Percentiles rank a stretch among this genome's conserved stretches.
phyloP scores from a whole-genome alignment of 306 rosid genomes.

The Carpinus fangiana region DNA sequence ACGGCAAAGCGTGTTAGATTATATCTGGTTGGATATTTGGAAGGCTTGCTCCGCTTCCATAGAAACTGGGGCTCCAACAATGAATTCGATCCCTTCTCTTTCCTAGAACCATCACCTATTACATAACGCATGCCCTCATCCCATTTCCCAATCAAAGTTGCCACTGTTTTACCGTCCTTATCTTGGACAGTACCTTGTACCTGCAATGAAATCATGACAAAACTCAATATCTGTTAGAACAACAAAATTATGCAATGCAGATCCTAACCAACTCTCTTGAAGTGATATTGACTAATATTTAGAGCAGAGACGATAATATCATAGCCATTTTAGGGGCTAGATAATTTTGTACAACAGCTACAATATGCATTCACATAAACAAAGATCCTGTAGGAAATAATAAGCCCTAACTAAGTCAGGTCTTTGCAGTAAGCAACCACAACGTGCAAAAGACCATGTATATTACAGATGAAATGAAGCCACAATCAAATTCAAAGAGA shows the following conservation, averaged over 20 bases:
- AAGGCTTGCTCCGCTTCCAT: conserved; percentile 64
- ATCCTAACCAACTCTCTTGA: not conserved
- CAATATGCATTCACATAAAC: not conserved
- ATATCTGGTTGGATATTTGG: conserved; percentile 66
- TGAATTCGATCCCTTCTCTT: conserved; percentile 60
- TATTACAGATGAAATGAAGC: not conserved
- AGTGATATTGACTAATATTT: not conserved
- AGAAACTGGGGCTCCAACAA: conserved; percentile 56
- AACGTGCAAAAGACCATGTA: not conserved
- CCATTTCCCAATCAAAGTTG: conserved; percentile 89
- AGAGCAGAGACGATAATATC: too few relatives aligned
- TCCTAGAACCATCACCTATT: conserved; percentile 59
- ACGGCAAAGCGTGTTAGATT: conserved; percentile 77
- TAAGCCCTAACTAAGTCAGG: not conserved
- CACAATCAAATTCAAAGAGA: not conserved
- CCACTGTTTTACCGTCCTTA: conserved; percentile 66
- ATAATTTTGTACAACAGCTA: not conserved
- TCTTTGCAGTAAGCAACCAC: not conserved
- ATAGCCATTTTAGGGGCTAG: not conserved
- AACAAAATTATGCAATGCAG: conserved; percentile 14
- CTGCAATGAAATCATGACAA: conserved; percentile 45
- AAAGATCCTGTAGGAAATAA: not conserved
- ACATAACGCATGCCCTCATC: conserved; percentile 77
- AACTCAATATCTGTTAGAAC: conserved; percentile 26
- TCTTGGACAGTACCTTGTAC: conserved; percentile 78